Evolutionary conservation across 2,329 filamentous ascomycete genomes (phyloP), one percentile per base, ranked within the genome.

Genomic region (Hirsutella thompsonii): DNA sequence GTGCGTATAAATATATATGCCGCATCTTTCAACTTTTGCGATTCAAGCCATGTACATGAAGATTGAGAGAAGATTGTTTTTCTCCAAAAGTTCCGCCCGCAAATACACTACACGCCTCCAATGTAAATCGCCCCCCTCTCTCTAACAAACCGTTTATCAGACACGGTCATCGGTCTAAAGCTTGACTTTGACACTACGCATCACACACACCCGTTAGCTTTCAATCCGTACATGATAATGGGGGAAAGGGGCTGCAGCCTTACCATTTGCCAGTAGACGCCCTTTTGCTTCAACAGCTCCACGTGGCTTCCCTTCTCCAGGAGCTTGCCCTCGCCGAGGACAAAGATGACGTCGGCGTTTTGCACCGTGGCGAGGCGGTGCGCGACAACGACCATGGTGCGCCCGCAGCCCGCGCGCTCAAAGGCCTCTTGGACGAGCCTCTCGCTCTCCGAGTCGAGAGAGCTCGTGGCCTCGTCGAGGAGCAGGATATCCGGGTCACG

Each of bases 271-370:
- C 69, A 76, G 45, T 76, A 76, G 5, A 72, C 63, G 1, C 72
- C 72, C 50, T 56, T 67, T 58, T 63, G 62, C 55, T 58, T 66
- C 45, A 76, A 45, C 44, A 77, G 49, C 50, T 76, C 73, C 2
- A 44, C 43, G 45, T 77, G 72, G 16, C 53, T 74, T 10, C 72
- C 73, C 53, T 68, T 60, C 55, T 76, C 73, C 10, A 76, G 52
- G 35, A 76, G 61, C 48, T 66, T 71, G 20, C 80, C 60, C 45
- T 79, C 70, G 10, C 82, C 81, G 37, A 92, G 74, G 0, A 90
- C 83, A 50, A 84, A 86, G 34, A 89, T 89, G n/a, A 79, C 64
- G 55, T 90, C 79, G 1, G 83, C 82, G 49, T 88, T 81, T 57
- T 84, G 83, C 18, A 89, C 78, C 11, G 82, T 90, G 0, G 80